phyloP scores from a whole-genome alignment of 768 basidiomycete genomes.

The Pisolithus marmoratus region DNA sequence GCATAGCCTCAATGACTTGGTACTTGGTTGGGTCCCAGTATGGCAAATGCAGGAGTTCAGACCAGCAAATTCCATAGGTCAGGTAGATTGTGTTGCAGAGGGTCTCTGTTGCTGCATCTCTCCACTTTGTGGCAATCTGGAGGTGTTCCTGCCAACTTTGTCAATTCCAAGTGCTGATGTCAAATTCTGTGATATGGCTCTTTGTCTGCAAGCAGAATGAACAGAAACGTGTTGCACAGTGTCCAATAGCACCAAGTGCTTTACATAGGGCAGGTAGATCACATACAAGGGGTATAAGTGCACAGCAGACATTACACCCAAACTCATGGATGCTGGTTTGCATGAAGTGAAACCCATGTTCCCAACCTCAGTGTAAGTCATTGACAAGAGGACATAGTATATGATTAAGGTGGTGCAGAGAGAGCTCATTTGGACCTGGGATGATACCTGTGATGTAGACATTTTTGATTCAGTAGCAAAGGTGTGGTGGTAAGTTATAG shows the following conservation, averaged over 20 bases:
- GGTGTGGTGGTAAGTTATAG: constrained; percentile 20
- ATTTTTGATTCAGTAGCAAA: constrained; percentile 30
- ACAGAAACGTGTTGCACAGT: constrained; percentile 15
- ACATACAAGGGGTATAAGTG: constrained; percentile 23
- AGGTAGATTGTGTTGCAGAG: constrained; percentile 7
- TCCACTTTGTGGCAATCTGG: constrained; percentile 11
- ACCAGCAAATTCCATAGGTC: constrained; percentile 23
- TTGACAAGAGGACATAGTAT: constrained; percentile 33
- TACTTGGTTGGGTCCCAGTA: too few species aligned
- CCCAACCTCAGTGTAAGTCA: constrained; percentile 31
- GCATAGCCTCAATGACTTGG: too few species aligned
- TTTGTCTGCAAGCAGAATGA: constrained; percentile 16
- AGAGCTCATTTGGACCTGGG: constrained; percentile 19
- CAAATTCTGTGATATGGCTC: constrained; percentile 14
- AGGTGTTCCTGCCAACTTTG: constrained; percentile 12
- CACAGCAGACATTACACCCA: constrained; percentile 25
- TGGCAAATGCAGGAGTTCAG: constrained; percentile 22
- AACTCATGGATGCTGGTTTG: constrained; percentile 12
- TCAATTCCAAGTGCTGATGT: constrained; percentile 13
- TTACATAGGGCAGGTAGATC: constrained; percentile 21
- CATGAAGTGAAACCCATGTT: constrained; percentile 23
- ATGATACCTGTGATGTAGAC: constrained; percentile 26
- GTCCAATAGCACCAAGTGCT: constrained; percentile 15
- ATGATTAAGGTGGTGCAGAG: constrained; percentile 30
- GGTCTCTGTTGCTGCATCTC: constrained; percentile 10